phyloP scores from a whole-genome alignment of 164 flowering plant genomes.

The Magnolia changhungtana region DNA sequence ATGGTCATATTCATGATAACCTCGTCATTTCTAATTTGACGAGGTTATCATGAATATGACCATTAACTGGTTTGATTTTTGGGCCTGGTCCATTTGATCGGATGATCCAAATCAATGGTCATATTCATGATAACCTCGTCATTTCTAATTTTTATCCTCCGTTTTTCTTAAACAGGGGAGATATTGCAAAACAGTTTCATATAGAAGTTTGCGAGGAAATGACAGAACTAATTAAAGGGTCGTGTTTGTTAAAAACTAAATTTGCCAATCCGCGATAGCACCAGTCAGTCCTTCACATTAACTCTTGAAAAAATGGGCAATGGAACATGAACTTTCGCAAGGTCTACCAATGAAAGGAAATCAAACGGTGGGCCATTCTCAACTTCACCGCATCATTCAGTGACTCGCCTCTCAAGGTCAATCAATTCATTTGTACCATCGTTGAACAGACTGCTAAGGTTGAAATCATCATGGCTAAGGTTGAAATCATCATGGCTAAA shows the following conservation, averaged over 20 bases:
- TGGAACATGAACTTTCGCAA: constrained; percentile 56
- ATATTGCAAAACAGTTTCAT: constrained; percentile 36
- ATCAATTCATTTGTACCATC: not conserved
- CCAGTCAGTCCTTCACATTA: constrained; percentile 13
- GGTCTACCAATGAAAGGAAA: constrained; percentile 44
- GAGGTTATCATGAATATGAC: too few species aligned
- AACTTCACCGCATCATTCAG: constrained; percentile 25
- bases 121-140: not conserved
- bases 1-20: too few species aligned
- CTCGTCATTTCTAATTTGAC: too few species aligned
- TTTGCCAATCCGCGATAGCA: constrained; percentile 39
- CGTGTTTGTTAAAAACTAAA: constrained; percentile 56
- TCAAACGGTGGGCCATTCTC: constrained; percentile 59
- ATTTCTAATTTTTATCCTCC: not conserved
- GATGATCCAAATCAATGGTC: too few species aligned
- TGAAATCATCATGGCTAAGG: too few species aligned
- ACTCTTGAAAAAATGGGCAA: constrained; percentile 46
- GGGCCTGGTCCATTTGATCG: too few species aligned
- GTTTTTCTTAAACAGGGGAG: constrained; percentile 27
- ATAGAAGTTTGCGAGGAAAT: constrained; percentile 37
- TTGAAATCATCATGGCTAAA: not conserved
- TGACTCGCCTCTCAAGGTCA: not conserved
- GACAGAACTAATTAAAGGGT: constrained; percentile 54
- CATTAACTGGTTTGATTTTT: too few species aligned
- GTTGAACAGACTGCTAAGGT: too few species aligned